Percentiles rank a stretch among this genome's conserved stretches.
Conservation (phyloP, 75 land plant species). For the Pinus tabuliformis region DNA sequence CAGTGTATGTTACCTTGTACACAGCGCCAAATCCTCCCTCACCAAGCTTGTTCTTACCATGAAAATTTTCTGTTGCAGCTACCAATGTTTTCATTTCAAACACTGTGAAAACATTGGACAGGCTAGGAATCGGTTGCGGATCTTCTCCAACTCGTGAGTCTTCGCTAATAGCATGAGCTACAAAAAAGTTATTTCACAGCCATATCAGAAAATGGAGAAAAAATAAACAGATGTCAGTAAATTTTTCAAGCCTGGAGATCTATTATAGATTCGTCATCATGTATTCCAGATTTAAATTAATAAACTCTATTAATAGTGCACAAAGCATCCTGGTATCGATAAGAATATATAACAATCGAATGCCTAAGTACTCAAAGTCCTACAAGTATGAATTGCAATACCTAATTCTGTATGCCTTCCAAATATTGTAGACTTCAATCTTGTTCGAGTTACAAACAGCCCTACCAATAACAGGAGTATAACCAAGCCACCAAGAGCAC, state of each 20-base stretch:
- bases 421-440: background rate
- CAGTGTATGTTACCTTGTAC: background rate
- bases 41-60: background rate
- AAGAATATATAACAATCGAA: background rate
- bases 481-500: background rate
- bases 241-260: too few relatives aligned
- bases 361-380: too few relatives aligned
- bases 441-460: too few relatives aligned
- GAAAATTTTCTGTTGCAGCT: background rate
- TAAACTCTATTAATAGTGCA: too few relatives aligned
- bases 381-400: background rate
- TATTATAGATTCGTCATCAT: too few relatives aligned
- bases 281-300: too few relatives aligned
- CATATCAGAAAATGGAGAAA: background rate
- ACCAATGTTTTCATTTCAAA: slow-evolving; percentile 1
- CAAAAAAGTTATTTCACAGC: background rate
- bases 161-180: background rate
- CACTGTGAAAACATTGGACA: background rate
- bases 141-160: background rate
- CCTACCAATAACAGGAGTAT: background rate
- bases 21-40: slow-evolving; percentile 2
- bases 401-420: background rate
- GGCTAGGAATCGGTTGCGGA: background rate
- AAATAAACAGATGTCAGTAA: too few relatives aligned
- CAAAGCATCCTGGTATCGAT: too few relatives aligned